Base-by-base conservation (phyloP, 345 rosid species). In the Salix dunnii region DNA sequence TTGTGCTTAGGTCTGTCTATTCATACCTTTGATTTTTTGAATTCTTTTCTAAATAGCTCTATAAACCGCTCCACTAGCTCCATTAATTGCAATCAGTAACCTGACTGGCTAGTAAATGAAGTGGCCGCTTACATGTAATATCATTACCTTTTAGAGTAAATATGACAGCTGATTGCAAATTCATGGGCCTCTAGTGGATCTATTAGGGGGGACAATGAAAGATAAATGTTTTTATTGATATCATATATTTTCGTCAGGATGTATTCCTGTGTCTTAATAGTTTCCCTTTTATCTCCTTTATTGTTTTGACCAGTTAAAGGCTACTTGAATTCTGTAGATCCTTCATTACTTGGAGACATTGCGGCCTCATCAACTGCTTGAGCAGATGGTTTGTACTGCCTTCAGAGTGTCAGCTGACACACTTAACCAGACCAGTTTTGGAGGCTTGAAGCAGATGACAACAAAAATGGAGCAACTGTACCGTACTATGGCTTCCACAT, bases 371-470 rank as follows among this genome's bases (percentile, higher is more conserved):
- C 96, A 96, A 86, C 88, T 96, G 82, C 95, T 96, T 65, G 98
- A 90, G 84, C 99, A 96, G 82, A 93, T 96, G 97, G 90, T 93
- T 78, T 96, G 97, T 65, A 87, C 99, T 67, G 91, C 98, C 81
- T 96, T 96, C 81, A 89, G 92, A 85, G 98, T 97, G 77, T 89
- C 99, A 80, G 97, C 95, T 21, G 96, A 91, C 84, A 89, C 95
- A 76, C 84, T 93, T 78, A 87, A 87, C 88, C 92, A 84, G 82
- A 90, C 97, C 58, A 84, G 78, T 60, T 87, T 74, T 70, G 97
- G 99, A 79, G 87, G 80, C 84, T 80, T 93, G 87, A 92, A 86
- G 83, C 91, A 86, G 74, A 88, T 93, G 98, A 85, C 77, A 63
- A 71, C 82, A 38, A 90, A 89, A 83, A 71, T 92, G 67, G 98